Base-by-base conservation (phyloP, 1,139 yeast genomes). In the Candida tetrigidarum region DNA sequence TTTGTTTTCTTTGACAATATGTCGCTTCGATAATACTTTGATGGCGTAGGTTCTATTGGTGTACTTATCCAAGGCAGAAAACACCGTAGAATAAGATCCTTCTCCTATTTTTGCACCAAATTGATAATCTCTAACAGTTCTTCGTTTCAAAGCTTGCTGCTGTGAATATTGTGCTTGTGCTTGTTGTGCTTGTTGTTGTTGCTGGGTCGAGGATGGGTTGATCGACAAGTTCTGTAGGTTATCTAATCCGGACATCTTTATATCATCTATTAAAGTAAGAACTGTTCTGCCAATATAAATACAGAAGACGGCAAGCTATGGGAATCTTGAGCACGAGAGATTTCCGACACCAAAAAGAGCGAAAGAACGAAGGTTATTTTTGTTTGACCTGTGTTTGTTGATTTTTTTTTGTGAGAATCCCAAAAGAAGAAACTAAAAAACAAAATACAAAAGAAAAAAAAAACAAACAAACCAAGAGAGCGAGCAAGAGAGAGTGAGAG, bases 21-120 rank as follows among this genome's bases (percentile, higher is more conserved):
- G 91, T 48, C 83, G 76, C 56, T 87, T 87, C 50, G 84, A 84
- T 43, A 86, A 71, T 2, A 86, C 84, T 58, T 87, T 87, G 25
- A 86, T 83, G 19, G 96, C 96, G 59, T 78, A 87, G 5, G 84
- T 76, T 51, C 78, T 77, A 29, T 70, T 69, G 28, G 80, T 78
- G 43, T 75, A 78, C 28, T 70, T 59, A 51, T 87, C 90, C 1
- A 84, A 74, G 1, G 91, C 95, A 36, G 86, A 69, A 51, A 78
- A 72, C 5, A 87, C 96, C 0, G 90, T 86, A 4, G 92, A 85
- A 59, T 86, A 87, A 0, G 93, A 86, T 2, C 96, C 96, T 62
- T 85, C 92, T 12, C 96, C 96, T 28, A 87, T 69, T 27, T 80
- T 80, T 39, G 83, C 80, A 2, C 92, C 92, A 51, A 86, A 77